Base-by-base conservation (phyloP, 192 early-diverging fungal species). In the Backusella morwellensis region DNA sequence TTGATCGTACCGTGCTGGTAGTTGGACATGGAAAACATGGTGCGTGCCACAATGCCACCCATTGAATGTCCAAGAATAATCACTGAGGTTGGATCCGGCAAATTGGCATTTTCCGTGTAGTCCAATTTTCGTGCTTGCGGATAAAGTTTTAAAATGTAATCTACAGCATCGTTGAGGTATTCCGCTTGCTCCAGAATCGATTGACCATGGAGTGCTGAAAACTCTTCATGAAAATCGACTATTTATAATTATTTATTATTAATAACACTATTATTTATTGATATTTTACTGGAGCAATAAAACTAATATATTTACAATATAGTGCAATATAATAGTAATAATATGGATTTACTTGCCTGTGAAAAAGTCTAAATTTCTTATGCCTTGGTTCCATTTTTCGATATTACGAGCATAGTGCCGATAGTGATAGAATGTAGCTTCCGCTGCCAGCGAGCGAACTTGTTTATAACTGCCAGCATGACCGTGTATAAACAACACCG, bases 401-500 rank as follows among this genome's bases (percentile, higher is more conserved):
- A 19, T 19, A 32, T 83, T 66, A 23, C 72, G 56, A 14, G 82
- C 81, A 47, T 84, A 54, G 21, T 75, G 68, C 26, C 90, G 82
- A 52, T 88, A 86, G 80, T 90, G 92, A 38, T 88, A 85, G 3
- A 76, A 74, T 17, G 93, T 80, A 8, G 93, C 80, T 34, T 92
- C 91, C n/a, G 92, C 86, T 6, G 94, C 96, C 21, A 99, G 86
- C 19, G 94, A 95, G 29, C 95, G 86, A 9, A 93, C 88, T 84
- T 99, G 97, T 77, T 93, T 94, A 74, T 93, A 93, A 75, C 93
- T 96, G 19, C 97, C 97, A 32, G 97, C 95, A 75, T 98, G 95
- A 0, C 97, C 97, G 3, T 96, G 97, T 41, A 99, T 91, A 85
- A 99, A 99, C 14, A 99, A 85, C 0, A 95, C 90, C 2, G 98